Evolutionary conservation across 2,329 filamentous ascomycete genomes (phyloP).

Genomic region (Nothophoma quercina): DNA sequence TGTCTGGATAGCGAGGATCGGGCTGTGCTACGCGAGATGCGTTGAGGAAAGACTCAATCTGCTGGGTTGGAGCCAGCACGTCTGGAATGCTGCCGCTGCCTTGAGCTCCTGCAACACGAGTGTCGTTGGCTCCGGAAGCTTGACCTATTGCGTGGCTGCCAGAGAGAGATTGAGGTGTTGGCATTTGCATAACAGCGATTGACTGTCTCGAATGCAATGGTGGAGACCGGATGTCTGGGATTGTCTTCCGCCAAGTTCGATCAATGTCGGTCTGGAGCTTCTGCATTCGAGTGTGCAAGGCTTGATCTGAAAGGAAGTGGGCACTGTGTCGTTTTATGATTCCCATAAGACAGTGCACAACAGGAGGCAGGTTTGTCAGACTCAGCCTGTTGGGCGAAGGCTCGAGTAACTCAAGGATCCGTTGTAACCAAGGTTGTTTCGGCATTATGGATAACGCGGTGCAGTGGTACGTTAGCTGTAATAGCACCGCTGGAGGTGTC

Average conservation of each 20-base stretch:
- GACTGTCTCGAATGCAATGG: constrained; percentile 9
- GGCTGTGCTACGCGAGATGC: constrained; percentile 5
- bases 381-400: constrained; percentile 34
- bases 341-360: constrained; percentile 36
- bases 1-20: constrained; percentile 44
- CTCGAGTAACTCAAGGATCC: constrained; percentile 35
- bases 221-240: constrained; percentile 1
- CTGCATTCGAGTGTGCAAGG: constrained; percentile 27
- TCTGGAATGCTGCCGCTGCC: constrained; percentile 22
- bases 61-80: constrained; percentile 10
- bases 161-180: constrained; percentile 28
- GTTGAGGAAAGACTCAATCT: constrained; percentile 9
- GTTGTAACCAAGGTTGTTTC: constrained; percentile 27
- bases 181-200: constrained; percentile 18
- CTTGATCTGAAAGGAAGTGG: constrained; percentile 23
- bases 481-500: constrained; percentile 38
- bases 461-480: constrained; percentile 40
- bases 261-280: constrained; percentile 24
- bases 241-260: constrained; percentile 21
- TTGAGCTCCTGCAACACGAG: constrained; percentile 6
- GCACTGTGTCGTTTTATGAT: constrained; percentile 26
- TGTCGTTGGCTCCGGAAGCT: not conserved
- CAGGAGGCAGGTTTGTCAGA: constrained; percentile 35
- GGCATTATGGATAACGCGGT: constrained; percentile 31
- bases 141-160: constrained; percentile 3